Percentiles rank a stretch among this genome's conserved stretches.
These are phyloP conservation scores for Penicillium coffeae DNA, from an alignment of 495 filamentous ascomycete species.

Conservation along the genomic window DNA sequence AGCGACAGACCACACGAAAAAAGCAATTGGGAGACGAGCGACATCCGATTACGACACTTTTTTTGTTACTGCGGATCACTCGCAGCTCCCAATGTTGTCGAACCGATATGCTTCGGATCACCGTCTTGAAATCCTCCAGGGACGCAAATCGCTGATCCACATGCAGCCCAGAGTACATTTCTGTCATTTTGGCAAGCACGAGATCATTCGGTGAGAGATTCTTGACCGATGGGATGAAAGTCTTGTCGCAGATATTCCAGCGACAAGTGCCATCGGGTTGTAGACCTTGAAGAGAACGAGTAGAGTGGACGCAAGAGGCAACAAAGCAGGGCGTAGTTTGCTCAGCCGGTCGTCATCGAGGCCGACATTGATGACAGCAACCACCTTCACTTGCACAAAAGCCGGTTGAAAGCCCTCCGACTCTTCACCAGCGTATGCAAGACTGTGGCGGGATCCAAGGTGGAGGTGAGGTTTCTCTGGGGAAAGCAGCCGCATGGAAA, in stretches of 20 bases:
- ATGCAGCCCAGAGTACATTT: constrained; percentile 44
- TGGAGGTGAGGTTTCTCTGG: constrained; percentile 11
- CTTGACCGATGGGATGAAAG: constrained; percentile 15
- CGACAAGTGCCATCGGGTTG: constrained; percentile 21
- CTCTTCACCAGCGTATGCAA: neutral
- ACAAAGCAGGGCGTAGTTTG: neutral
- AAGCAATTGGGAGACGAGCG: constrained; percentile 40
- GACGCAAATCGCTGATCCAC: constrained; percentile 44
- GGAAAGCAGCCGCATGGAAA: constrained; percentile 17
- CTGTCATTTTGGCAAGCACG: constrained; percentile 30
- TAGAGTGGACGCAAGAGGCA: neutral
- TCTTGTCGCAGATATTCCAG: constrained; percentile 17
- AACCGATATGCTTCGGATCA: constrained; percentile 44
- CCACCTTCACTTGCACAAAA: neutral
- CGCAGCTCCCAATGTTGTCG: constrained; percentile 47
- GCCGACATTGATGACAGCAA: constrained; percentile 3
- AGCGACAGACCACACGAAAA: constrained; percentile 46
- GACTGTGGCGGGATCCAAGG: neutral
- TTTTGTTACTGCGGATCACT: constrained; percentile 45
- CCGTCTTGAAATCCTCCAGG: constrained; percentile 42
- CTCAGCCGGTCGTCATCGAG: constrained; percentile 11
- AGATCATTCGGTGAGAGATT: neutral
- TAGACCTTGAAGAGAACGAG: constrained; percentile 1
- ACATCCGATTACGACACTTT: constrained; percentile 46
- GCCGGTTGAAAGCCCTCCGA: neutral